Evolutionary conservation across 139 green algal genomes (phyloP).

Genomic region (Pleodorina starrii): DNA sequence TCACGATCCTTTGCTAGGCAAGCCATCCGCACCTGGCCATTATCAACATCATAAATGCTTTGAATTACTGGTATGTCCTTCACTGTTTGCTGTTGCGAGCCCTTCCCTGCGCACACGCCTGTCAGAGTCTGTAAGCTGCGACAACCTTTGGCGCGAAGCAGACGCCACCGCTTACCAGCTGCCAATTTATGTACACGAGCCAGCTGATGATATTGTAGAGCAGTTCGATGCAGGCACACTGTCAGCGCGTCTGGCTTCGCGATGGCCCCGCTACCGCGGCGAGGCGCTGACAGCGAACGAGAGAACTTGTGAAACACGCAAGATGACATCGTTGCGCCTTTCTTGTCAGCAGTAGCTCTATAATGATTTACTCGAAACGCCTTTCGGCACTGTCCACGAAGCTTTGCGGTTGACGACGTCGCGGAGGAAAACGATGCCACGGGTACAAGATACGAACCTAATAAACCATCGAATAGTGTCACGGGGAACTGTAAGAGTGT

Average conservation of each 20-base stretch:
- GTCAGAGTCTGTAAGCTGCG: background rate
- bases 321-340: background rate
- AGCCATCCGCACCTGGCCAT: constrained; percentile 35
- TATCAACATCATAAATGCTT: constrained; percentile 55
- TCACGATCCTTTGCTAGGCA: background rate
- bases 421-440: too few relatives aligned
- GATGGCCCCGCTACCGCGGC: background rate
- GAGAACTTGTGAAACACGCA: background rate
- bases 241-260: too few relatives aligned
- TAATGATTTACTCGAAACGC: too few relatives aligned
- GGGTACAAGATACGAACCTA: too few relatives aligned
- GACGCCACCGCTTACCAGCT: background rate
- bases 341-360: too few relatives aligned
- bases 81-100: background rate
- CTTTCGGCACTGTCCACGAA: too few relatives aligned
- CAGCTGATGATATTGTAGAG: background rate
- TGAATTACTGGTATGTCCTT: background rate
- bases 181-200: background rate
- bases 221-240: background rate
- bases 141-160: background rate
- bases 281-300: background rate
- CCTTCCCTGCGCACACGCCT: background rate
- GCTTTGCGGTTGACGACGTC: too few relatives aligned
- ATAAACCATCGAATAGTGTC: too few relatives aligned
- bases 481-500: too few relatives aligned